Base-by-base conservation (phyloP, 176 grass and related monocot genomes). In the Musa itinerans region DNA sequence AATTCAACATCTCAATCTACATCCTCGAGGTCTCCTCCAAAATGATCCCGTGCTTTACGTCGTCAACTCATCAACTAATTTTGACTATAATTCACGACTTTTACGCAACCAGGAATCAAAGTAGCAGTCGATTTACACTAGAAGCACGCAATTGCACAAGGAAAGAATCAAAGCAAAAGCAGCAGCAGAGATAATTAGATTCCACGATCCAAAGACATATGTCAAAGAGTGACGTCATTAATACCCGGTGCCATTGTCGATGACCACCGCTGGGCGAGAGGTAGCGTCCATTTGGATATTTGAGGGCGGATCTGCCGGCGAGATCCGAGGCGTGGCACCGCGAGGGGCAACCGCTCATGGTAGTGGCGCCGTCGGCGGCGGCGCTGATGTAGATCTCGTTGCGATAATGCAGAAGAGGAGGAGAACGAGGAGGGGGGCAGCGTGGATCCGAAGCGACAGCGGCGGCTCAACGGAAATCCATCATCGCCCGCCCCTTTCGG, bases 201-300 rank as follows among this genome's bases (percentile, higher is more conserved):
- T 34, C 65, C 15, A 34, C 13, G n/a, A 12, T 5, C 11, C 10
- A 11, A 68, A 68, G 13, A 21, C 49, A 70, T 16, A 1, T 11
- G 29, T 50, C 68, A 70, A n/a, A 50, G 34, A 70, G 8, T 50
- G 63, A 19, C 13, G n/a, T n/a, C 12, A 12, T 8, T 19, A 27
- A 7, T 83, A 97, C 93, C 93, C 93, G 9, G 90, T 90, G 72
- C 93, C 93, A 82, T 97, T 97, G 88, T 97, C 93, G 83, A 97
- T 87, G 67, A 97, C 90, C 90, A 93, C 84, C 74, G 93, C 90
- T 11, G 90, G 90, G 69, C 93, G 93, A 71, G 82, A 83, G 61
- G 86, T 43, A 79, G 93, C 80, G 78, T 93, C 90, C 93, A 97
- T 97, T 73, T 20, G 26, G 25, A 26, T 52, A 50, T 5, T 11